These are phyloP conservation scores for Colletotrichum zoysiae DNA, from an alignment of 2,329 filamentous ascomycete species.

Conservation along the genomic window DNA sequence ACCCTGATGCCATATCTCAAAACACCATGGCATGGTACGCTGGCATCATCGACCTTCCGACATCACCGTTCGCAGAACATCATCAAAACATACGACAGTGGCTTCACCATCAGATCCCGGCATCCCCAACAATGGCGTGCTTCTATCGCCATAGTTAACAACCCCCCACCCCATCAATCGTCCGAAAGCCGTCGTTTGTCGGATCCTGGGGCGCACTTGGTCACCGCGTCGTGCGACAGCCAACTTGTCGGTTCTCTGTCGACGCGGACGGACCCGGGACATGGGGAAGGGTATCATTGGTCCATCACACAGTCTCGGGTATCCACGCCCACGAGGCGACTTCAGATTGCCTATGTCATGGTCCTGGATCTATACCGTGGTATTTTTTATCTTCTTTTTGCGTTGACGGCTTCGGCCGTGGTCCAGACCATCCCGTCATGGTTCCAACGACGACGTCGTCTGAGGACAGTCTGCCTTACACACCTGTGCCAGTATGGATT, in stretches of 20 bases:
- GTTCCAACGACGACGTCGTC: background rate
- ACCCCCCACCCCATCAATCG: constrained; percentile 18
- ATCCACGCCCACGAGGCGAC: background rate
- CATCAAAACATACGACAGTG: constrained; percentile 24
- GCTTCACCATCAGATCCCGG: constrained; percentile 24
- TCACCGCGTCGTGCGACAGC: constrained; percentile 26
- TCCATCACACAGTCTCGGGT: background rate
- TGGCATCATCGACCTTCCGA: constrained; percentile 5
- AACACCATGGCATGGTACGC: background rate
- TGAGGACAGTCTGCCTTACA: background rate
- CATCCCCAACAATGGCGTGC: constrained; percentile 20
- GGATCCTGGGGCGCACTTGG: background rate
- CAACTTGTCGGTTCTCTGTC: background rate
- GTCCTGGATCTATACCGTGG: no score
- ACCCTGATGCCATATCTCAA: background rate
- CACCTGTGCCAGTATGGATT: background rate
- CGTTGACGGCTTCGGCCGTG: background rate
- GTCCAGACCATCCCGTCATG: background rate
- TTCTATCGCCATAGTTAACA: constrained; percentile 16
- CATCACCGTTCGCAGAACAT: constrained; percentile 17
- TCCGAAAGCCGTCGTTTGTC: constrained; percentile 12
- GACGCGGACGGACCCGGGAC: background rate
- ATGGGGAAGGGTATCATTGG: background rate
- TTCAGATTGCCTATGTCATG: background rate
- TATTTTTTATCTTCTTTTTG: no score